phyloP scores from a whole-genome alignment of 441 rosid genomes.

The Mallotus repandus region DNA sequence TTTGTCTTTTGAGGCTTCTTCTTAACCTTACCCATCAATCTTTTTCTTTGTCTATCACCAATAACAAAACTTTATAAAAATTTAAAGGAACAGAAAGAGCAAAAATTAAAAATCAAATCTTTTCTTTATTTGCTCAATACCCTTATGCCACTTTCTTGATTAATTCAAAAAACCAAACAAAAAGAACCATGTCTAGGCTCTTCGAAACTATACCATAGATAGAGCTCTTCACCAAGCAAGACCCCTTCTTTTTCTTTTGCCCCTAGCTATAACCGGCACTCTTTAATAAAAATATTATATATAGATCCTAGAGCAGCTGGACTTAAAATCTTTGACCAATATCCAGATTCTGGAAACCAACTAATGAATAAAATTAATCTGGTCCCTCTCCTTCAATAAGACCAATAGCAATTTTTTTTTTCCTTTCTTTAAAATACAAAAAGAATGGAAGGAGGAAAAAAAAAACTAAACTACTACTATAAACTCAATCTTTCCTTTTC shows the following conservation, averaged over 20 bases:
- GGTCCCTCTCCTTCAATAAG: constrained; percentile 4
- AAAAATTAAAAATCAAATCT: neutral
- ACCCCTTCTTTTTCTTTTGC: neutral
- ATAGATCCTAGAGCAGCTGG: constrained; percentile 12
- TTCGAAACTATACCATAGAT: too few species aligned
- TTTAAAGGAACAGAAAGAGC: neutral
- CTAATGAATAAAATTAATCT: neutral
- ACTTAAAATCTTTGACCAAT: constrained; percentile 29
- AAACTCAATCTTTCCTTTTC: neutral
- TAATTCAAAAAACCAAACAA: neutral
- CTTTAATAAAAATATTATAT: neutral
- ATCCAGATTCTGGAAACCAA: constrained; percentile 26
- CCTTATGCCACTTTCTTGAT: neutral
- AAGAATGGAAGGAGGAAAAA: too few species aligned
- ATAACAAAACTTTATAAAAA: neutral
- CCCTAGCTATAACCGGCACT: neutral
- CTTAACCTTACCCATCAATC: constrained; percentile 51
- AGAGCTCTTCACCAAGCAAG: neutral
- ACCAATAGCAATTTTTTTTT: neutral
- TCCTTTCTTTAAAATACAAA: too few species aligned
- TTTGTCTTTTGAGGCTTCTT: constrained; percentile 67
- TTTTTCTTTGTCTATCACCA: constrained; percentile 1
- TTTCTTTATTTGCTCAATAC: neutral
- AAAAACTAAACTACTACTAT: neutral
- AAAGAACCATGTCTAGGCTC: neutral